Base-by-base conservation (phyloP, 208 protist genomes). In the Porcisia hertigi region DNA sequence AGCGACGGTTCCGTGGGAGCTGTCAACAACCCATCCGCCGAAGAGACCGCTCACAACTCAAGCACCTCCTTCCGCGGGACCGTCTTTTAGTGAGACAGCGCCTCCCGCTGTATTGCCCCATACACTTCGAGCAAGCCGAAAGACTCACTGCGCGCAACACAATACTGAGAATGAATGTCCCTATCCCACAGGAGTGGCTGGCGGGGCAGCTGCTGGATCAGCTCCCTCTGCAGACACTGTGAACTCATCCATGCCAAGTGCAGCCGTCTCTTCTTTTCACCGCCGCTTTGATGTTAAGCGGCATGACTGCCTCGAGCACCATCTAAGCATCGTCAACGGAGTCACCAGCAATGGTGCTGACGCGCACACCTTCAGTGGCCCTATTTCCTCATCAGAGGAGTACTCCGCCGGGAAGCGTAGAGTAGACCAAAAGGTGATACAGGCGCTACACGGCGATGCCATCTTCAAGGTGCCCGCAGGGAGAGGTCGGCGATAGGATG, bases 341-440 rank as follows among this genome's bases (percentile, higher is more conserved):
- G 57, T 76, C 2, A 36, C 53, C 23, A 47, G 62, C 45, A 64
- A 69, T 36, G 64, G 55, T 30, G 52, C 43, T 9, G 63, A n/a
- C 20, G 25, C 64, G 30, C 41, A 36, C 41, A n/a, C 71, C 20
- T 65, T 73, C 18, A 49, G 20, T n/a, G 65, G 54, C 16, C 36
- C 64, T 30, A 63, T 81, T 20, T 81, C 71, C 4, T 69, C 43
- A 25, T 62, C 71, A 8, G 84, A 64, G 20, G 89, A 87, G 30
- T 66, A 74, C 3, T 80, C 75, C 1, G 75, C 81, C 39, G 52
- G 91, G 65, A 45, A 83, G 73, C 83, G 72, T 41, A 73, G 55
- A 39, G 85, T 93, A n/a, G 79, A 91, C 62, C 71, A 81, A 16
- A 87, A 91, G 47, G 47, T 87, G 2, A 72, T 87, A 18, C 45